Evolutionary conservation across 2,329 filamentous ascomycete species (phyloP), one percentile per base, ranked within the genome.

Genomic region (Sporothrix mexicana): DNA sequence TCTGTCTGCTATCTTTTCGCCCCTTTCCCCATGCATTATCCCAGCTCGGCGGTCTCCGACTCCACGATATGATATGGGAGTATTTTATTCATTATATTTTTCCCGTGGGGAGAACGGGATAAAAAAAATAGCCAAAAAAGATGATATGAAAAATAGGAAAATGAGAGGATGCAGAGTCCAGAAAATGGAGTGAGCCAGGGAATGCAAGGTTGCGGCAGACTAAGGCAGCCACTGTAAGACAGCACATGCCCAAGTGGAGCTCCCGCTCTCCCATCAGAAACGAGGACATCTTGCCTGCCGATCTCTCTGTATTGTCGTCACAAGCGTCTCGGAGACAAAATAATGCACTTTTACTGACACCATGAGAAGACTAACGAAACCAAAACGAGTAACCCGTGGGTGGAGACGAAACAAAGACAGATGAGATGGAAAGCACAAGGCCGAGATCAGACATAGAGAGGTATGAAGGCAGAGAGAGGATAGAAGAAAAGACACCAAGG

Each of bases 1-100:
- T 64, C 70, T 45, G n/a, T 61, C 36, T 70, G 30, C 4, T 41
- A 25, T 13, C n/a, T 25, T 41, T 69, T 15, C 17, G 8, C 30
- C 47, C 45, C 61, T 71, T 71, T 53, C 47, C 43, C 66, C 62
- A 2, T 72, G 53, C 72, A 67, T 57, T 5, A 9, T 13, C 53
- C 73, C 49, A 71, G 47, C 7, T 3, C n/a, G 64, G 64, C 45
- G 41, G 69, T 75, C 69, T 70, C 74, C 75, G 69, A 73, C 71
- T 73, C 70, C 69, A 74, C 61, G 67, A n/a, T 47, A 64, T 69
- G 72, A 74, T 74, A 73, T 71, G 69, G 62, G 45, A 30, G 30
- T 15, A 17, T 17, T 12, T n/a, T 41, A 17, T 41, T 2, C 53
- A 12, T 15, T 36, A 36, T 36, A 36, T 36, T 36, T 36, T 7